Evolutionary conservation across 257 asterid species (phyloP).

Genomic region (Leonotis leonurus): DNA sequence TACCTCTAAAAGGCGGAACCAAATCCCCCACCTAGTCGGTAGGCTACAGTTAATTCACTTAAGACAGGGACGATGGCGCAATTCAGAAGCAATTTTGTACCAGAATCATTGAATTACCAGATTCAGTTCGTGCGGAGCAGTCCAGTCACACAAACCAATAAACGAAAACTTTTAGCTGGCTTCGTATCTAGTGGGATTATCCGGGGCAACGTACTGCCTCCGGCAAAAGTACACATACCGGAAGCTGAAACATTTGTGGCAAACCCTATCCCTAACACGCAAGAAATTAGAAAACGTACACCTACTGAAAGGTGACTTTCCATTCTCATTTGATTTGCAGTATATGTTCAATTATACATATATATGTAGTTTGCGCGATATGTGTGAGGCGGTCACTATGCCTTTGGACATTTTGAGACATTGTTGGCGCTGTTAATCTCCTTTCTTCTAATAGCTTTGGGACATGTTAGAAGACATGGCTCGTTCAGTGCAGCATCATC

Average conservation of each 20-base stretch:
- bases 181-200: slow-evolving; percentile 96
- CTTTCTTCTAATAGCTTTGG: slow-evolving; percentile 45
- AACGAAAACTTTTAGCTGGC: slow-evolving; percentile 55
- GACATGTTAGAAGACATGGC: slow-evolving; percentile 72
- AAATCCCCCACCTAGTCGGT: slow-evolving; percentile 44
- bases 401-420: slow-evolving; percentile 48
- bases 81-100: slow-evolving; percentile 71
- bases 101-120: slow-evolving; percentile 79
- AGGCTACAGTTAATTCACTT: slow-evolving; percentile 61
- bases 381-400: slow-evolving; percentile 6
- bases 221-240: slow-evolving; percentile 33
- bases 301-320: slow-evolving; percentile 49
- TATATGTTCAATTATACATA: background rate
- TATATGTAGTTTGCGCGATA: too few species aligned
- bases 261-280: slow-evolving; percentile 25
- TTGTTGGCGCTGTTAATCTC: slow-evolving; percentile 18
- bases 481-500: slow-evolving; percentile 59
- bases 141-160: slow-evolving; percentile 34
- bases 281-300: slow-evolving; percentile 30
- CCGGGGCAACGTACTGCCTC: slow-evolving; percentile 53
- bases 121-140: slow-evolving; percentile 44
- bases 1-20: slow-evolving; percentile 26
- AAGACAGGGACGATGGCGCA: slow-evolving; percentile 78
- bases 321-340: background rate
- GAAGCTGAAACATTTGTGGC: slow-evolving; percentile 31